Evolutionary conservation across 2,329 filamentous ascomycete species (phyloP), one percentile per base, ranked within the genome.

Genomic region (Neophaeococcomyces mojaviensis): DNA sequence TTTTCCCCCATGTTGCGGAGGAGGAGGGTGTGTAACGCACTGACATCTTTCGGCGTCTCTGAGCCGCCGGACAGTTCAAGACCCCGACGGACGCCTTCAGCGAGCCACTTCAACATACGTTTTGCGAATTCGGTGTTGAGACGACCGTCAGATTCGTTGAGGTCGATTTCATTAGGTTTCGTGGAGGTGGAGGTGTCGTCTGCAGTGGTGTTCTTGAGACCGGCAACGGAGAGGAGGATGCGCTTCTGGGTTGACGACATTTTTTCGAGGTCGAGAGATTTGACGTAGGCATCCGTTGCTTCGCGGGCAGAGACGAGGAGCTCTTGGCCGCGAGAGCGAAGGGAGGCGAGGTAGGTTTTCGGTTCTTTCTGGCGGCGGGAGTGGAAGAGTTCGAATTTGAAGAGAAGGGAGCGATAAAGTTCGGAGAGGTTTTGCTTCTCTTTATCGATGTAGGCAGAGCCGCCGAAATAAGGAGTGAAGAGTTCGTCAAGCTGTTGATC

Each of bases 381-480:
- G 64, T 98, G 92, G 61, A 90, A 97, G n/a, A 94, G 84, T 13
- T 88, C 94, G 61, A 92, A 98, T 58, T 94, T 94, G 77, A 98
- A 95, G 3, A 97, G 77, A 44, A 98, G 69, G 0, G 92, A 95
- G 45, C 88, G 90, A 67, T 94, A 88, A 53, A 89, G 68, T 61
- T 90, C 86, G 59, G 89, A 86, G 39, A 92, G 66, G 48, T 77
- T 81, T 51, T 73, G 73, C 61, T 78, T 81, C 57, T 82, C 79
- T 39, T 77, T 70, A 59, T 82, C 79, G 52, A 82, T 80, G 55
- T 82, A 83, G 9, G 78, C 79, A 1, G 77, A 77, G 4, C 79
- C 79, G 9, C 78, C 72, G 53, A 82, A 80, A 59, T 82, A 82
- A 0, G 79, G 79, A 3, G 82, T 76, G 55, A 82, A 82, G 1